A percentile compares a stretch with the other conserved stretches of the same genome.
Evolutionary conservation across 1,139 yeast genomes (phyloP).

Genomic region (Saccharomyces hybrid): DNA sequence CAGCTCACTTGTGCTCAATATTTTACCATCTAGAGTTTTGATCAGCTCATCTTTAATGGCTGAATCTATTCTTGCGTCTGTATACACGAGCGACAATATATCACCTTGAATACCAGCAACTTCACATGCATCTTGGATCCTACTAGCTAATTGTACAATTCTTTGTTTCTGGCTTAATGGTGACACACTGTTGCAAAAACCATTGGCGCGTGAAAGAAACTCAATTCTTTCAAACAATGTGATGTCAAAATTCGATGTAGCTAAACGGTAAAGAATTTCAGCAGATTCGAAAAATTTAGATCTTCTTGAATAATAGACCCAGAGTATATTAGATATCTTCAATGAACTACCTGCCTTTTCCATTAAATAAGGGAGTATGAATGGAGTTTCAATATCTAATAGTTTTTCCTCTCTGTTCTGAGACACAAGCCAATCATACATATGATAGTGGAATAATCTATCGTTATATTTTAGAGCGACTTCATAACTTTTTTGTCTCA

Average conservation of each 20-base stretch:
- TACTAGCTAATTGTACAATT: constrained; percentile 60
- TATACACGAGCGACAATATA: constrained; percentile 48
- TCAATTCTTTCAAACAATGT: constrained; percentile 71
- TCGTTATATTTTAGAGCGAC: constrained; percentile 70
- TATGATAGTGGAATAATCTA: constrained; percentile 77
- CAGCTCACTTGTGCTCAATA: constrained; percentile 66
- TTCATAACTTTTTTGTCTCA: constrained; percentile 66
- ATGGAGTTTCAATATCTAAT: constrained; percentile 74
- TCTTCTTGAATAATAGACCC: constrained; percentile 84
- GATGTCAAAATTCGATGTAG: constrained; percentile 66
- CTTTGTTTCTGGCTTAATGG: constrained; percentile 72
- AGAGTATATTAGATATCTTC: constrained; percentile 70
- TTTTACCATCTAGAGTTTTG: constrained; percentile 50
- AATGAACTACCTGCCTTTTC: constrained; percentile 62
- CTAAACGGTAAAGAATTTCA: constrained; percentile 62
- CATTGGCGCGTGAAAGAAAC: constrained; percentile 83
- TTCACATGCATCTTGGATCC: constrained; percentile 73
- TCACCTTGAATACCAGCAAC: constrained; percentile 89
- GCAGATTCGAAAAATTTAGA: constrained; percentile 80
- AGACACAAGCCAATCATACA: constrained; percentile 85
- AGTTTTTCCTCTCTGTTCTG: constrained; percentile 73
- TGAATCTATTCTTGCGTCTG: constrained; percentile 50
- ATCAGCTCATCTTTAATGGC: constrained; percentile 38
- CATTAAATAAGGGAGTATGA: constrained; percentile 65
- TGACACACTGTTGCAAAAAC: constrained; percentile 80